Base-by-base conservation (phyloP, 148 eudicot species). In the Chenopodium formosanum region DNA sequence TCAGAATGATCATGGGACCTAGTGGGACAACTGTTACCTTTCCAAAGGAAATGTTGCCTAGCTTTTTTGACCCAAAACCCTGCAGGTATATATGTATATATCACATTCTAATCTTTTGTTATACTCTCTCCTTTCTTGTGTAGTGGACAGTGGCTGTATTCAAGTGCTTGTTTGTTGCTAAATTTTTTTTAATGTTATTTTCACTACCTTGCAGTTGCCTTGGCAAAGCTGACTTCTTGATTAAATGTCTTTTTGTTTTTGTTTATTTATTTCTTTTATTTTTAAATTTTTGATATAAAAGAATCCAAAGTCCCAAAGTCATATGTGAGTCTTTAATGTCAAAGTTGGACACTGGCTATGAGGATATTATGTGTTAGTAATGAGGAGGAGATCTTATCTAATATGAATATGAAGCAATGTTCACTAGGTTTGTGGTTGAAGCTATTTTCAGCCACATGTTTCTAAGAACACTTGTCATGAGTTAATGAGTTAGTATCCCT, bases 1-100 rank as follows among this genome's bases (percentile, higher is more conserved):
- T 95, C 78, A 88, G 96, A 84, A 83, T 82, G 81, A 78, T 91
- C 68, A 88, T 95, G 84, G 89, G 97, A 40, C 96, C 97, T 27
- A 79, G 85, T 70, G 97, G 97, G 31, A 89, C 97, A 20, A 85
- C 87, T 74, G 91, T 95, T 75, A 90, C 92, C 67, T 93, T 93
- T 79, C 89, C 97, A 9, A 83, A 88, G 7, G 97, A 90, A 9
- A 86, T 91, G 86, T 84, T 89, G 76, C 96, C 98, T 70, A 86
- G 85, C 76, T 79, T 95, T 75, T 93, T 95, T 80, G 79, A 87
- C 60, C 73, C 89, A 29, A 91, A 88, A 73, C 84, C 94, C 63
- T 77, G 84, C 87, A 87, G 94, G 96, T 94, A 81, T 34, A 34
- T 34, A 4, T 34, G 37, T 34, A 3, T 47, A 60, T 29, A 13